Evolutionary conservation across 495 filamentous ascomycete species (phyloP).

Genomic region (Corynascus novoguineensis): DNA sequence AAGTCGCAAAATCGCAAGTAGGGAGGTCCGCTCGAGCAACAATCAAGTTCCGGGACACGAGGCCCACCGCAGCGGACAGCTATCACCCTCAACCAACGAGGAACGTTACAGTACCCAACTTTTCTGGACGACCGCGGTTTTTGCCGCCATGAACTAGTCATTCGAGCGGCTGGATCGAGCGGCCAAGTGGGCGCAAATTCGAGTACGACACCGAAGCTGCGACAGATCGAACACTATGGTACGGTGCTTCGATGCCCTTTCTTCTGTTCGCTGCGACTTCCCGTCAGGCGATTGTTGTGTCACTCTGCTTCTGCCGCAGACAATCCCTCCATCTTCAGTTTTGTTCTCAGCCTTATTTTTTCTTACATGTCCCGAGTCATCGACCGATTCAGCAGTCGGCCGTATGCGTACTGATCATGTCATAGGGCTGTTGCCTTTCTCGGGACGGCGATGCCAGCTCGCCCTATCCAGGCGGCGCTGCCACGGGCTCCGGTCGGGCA

Average conservation of each 20-base stretch:
- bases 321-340: neutral
- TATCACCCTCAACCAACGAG: neutral
- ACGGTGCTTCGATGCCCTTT: neutral
- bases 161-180: conserved; percentile 25
- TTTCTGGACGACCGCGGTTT: neutral
- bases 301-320: neutral
- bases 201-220: conserved; percentile 2
- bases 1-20: neutral
- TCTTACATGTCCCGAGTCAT: neutral
- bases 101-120: neutral
- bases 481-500: conserved; percentile 40
- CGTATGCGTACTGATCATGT: neutral
- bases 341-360: neutral
- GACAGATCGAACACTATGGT: conserved; percentile 21
- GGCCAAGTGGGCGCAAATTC: conserved; percentile 18
- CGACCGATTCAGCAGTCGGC: neutral
- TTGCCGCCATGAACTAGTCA: conserved; percentile 32
- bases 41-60: neutral
- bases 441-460: conserved; percentile 37
- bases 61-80: neutral
- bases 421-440: conserved; percentile 48
- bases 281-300: neutral
- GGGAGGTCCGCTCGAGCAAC: neutral
- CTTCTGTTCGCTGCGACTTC: neutral
- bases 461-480: conserved; percentile 36